Evolutionary conservation across 1,139 yeast species (phyloP).

Genomic region (Petasospora rhodanensis): DNA sequence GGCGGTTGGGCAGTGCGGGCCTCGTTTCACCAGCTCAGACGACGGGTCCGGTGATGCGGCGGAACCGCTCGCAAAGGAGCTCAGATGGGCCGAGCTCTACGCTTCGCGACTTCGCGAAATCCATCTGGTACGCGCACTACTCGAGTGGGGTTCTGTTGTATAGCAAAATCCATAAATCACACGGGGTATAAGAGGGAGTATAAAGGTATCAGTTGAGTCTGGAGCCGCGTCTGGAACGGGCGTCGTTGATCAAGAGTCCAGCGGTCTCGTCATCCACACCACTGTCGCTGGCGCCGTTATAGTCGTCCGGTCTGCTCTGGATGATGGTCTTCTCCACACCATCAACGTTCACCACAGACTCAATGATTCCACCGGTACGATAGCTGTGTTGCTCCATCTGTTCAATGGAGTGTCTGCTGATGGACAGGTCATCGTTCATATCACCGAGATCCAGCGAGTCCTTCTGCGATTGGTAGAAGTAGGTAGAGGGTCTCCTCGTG

Average conservation of each 20-base stretch:
- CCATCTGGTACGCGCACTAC: too few relatives aligned
- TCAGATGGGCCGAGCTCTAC: too few relatives aligned
- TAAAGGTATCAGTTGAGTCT: slow-evolving; percentile 29
- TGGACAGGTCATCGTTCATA: too few relatives aligned
- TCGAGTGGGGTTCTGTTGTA: too few relatives aligned
- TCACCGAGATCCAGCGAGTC: too few relatives aligned
- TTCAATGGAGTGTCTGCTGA: slow-evolving; percentile 2
- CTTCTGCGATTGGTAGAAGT: slow-evolving; percentile 15
- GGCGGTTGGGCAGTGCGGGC: too few relatives aligned
- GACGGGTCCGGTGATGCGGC: slow-evolving; percentile 11
- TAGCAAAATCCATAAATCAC: too few relatives aligned
- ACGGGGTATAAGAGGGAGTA: too few relatives aligned
- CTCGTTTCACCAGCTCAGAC: too few relatives aligned
- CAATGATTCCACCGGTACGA: slow-evolving; percentile 68
- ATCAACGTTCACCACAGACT: slow-evolving; percentile 75
- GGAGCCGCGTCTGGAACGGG: slow-evolving; percentile 4
- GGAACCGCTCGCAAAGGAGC: too few relatives aligned
- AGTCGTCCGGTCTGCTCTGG: slow-evolving; percentile 37
- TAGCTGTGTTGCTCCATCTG: slow-evolving; percentile 21
- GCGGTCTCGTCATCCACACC: slow-evolving; percentile 19
- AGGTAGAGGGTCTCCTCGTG: slow-evolving; percentile 4
- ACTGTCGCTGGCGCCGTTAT: too few relatives aligned
- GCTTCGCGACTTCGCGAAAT: too few relatives aligned
- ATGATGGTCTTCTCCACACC: slow-evolving; percentile 88
- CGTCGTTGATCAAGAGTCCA: slow-evolving; percentile 3